Conservation (phyloP, 768 basidiomycete genomes). For the Vararia minispora region DNA sequence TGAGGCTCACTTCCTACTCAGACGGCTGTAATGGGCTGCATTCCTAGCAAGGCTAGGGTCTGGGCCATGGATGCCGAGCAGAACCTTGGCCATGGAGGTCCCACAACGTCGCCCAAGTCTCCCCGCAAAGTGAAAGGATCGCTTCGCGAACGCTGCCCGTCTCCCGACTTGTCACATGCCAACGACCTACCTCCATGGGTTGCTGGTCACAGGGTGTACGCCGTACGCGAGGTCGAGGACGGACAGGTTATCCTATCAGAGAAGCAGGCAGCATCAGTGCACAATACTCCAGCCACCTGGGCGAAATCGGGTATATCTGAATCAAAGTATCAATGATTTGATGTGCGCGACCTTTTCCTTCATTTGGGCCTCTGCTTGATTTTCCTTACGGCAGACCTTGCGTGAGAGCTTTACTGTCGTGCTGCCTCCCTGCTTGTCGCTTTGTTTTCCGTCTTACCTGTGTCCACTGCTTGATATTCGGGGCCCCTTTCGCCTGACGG, state of each 20-base stretch:
- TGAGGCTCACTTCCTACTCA: constrained; percentile 7
- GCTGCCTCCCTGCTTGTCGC: not conserved
- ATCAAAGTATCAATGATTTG: too few relatives aligned
- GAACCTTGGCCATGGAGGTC: constrained; percentile 1
- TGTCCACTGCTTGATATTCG: too few relatives aligned
- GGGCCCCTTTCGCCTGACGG: too few relatives aligned
- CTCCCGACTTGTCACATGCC: constrained; percentile 2
- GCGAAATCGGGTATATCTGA: too few relatives aligned
- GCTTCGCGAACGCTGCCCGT: constrained; percentile 1
- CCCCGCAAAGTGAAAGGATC: constrained; percentile 7
- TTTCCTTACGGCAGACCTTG: not conserved
- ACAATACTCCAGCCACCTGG: too few relatives aligned
- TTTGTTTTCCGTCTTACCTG: too few relatives aligned
- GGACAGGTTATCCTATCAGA: constrained; percentile 8
- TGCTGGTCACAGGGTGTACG: constrained; percentile 6
- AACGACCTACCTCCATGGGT: constrained; percentile 11
- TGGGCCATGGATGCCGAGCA: too few relatives aligned
- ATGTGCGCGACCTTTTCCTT: too few relatives aligned
- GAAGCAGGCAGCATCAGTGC: too few relatives aligned
- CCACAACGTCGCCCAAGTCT: not conserved
- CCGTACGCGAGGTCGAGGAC: constrained; percentile 1
- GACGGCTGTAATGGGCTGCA: constrained; percentile 27
- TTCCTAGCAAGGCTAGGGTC: constrained; percentile 27
- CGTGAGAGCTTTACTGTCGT: not conserved
- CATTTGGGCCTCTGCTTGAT: too few relatives aligned